phyloP scores from a whole-genome alignment of 2,329 filamentous ascomycete species.

The Intubia oerlemansii region DNA sequence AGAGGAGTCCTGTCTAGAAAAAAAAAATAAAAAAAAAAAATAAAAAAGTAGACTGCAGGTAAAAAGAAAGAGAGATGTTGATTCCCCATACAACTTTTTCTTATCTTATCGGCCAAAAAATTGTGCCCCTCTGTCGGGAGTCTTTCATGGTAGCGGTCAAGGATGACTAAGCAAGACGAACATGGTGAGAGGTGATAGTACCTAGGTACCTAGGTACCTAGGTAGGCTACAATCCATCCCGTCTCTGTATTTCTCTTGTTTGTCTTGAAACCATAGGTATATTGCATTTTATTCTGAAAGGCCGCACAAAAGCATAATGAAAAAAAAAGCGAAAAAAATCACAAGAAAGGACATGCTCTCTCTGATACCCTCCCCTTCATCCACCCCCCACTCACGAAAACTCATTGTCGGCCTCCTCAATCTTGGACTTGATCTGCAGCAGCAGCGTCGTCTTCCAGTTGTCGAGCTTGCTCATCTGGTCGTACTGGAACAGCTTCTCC shows the following conservation, averaged over 20 bases:
- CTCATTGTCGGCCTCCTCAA: conserved; percentile 33
- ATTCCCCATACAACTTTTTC: conserved; percentile 2
- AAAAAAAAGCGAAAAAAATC: not conserved
- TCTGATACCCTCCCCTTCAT: no score
- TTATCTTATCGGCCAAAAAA: conserved; percentile 7
- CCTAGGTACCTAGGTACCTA: no score
- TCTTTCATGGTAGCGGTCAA: no score
- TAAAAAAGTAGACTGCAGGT: not conserved
- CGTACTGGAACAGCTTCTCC: conserved; percentile 73
- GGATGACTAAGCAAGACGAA: no score
- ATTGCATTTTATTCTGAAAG: no score
- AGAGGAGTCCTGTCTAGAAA: no score
- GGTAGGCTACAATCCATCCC: no score
- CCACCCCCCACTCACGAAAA: no score
- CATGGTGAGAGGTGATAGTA: no score
- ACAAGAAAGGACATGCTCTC: no score
- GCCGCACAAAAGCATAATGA: not conserved
- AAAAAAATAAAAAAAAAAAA: conserved; percentile 1
- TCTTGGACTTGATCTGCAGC: conserved; percentile 62
- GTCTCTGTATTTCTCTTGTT: no score
- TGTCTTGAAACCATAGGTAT: no score
- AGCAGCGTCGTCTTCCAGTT: conserved; percentile 91
- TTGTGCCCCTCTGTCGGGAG: conserved; percentile 2
- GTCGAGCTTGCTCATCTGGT: conserved; percentile 82
- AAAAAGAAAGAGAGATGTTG: not conserved